Evolutionary conservation across 768 basidiomycete species (phyloP).

Genomic region (Russula lepida): DNA sequence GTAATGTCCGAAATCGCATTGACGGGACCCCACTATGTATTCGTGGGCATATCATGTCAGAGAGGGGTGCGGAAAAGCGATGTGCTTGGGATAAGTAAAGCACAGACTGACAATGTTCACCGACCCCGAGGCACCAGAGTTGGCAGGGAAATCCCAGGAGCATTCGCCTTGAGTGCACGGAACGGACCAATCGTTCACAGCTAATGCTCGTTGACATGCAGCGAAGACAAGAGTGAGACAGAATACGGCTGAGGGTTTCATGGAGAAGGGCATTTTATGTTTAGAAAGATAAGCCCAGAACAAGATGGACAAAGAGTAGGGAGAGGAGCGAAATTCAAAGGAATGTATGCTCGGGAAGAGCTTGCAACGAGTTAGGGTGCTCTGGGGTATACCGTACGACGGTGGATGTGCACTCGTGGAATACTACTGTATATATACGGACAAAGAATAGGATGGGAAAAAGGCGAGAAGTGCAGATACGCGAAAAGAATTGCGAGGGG

Average conservation of each 20-base stretch:
- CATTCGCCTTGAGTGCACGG: slow-evolving; percentile 9
- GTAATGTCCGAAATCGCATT: slow-evolving; percentile 17
- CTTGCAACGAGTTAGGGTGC: too few relatives aligned
- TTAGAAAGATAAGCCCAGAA: not conserved
- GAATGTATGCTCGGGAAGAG: too few relatives aligned
- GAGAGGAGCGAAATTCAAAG: too few relatives aligned
- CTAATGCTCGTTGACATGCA: not conserved
- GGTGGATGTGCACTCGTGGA: too few relatives aligned
- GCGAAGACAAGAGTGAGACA: not conserved
- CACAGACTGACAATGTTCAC: slow-evolving; percentile 8
- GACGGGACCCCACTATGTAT: slow-evolving; percentile 6
- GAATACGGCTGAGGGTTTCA: not conserved
- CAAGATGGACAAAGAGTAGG: too few relatives aligned
- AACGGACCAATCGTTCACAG: slow-evolving; percentile 7
- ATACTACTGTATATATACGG: too few relatives aligned
- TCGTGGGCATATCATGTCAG: not conserved
- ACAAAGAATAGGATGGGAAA: not conserved
- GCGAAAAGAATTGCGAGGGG: not conserved
- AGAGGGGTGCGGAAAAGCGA: not conserved
- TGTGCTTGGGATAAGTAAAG: not conserved
- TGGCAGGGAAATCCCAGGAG: slow-evolving; percentile 6
- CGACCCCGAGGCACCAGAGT: not conserved
- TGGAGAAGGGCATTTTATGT: not conserved
- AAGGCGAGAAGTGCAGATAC: not conserved
- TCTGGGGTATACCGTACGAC: not conserved